Conservation (phyloP, 2,329 filamentous ascomycete species). For the Thelonectria discophora region DNA sequence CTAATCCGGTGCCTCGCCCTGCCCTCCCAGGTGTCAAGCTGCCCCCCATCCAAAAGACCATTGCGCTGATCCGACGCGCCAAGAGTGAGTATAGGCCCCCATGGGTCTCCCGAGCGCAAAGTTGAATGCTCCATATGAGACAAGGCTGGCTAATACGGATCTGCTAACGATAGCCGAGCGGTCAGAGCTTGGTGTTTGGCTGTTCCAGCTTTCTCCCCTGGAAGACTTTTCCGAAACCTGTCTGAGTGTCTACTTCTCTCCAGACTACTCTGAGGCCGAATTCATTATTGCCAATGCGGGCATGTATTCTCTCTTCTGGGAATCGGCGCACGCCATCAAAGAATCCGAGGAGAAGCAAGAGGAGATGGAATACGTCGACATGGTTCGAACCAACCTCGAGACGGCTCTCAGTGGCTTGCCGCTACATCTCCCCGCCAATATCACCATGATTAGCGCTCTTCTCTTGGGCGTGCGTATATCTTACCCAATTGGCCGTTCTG, state of each 20-base stretch:
- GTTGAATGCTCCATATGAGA: not conserved
- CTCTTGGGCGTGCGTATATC: slow-evolving; percentile 33
- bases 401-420: slow-evolving; percentile 45
- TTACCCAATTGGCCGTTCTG: not conserved
- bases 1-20: slow-evolving; percentile 33
- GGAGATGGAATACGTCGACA: slow-evolving; percentile 32
- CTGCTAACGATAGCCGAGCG: slow-evolving; percentile 25
- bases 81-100: slow-evolving; percentile 28
- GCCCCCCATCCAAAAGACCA: slow-evolving; percentile 38
- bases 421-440: slow-evolving; percentile 45
- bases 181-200: slow-evolving; percentile 40
- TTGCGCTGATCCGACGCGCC: slow-evolving; percentile 32
- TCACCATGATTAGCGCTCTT: slow-evolving; percentile 40
- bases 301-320: slow-evolving; percentile 44
- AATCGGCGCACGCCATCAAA: slow-evolving; percentile 25
- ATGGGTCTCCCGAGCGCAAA: not conserved
- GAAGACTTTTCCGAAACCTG: slow-evolving; percentile 46
- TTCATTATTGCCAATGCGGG: slow-evolving; percentile 48
- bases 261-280: slow-evolving; percentile 44
- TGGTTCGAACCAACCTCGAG: slow-evolving; percentile 45
- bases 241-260: slow-evolving; percentile 47
- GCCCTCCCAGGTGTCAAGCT: slow-evolving; percentile 31
- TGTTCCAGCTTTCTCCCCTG: slow-evolving; percentile 43
- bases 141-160: not conserved
- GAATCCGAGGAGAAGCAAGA: slow-evolving; percentile 37